phyloP scores from a whole-genome alignment of 345 rosid species.

The Durio zibethinus region DNA sequence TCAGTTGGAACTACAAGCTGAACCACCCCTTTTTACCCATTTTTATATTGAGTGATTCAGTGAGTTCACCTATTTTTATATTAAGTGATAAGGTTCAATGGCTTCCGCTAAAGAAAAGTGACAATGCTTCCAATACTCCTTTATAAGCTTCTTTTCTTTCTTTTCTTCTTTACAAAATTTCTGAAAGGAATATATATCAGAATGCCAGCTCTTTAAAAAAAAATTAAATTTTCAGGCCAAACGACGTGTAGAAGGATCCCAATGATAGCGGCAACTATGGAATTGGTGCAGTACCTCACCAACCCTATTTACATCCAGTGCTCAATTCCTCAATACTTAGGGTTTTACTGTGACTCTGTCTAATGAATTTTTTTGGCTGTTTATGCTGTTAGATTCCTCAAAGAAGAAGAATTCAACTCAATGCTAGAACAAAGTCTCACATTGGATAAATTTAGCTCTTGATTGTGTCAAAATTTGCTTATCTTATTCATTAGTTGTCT shows the following conservation, averaged over 20 bases:
- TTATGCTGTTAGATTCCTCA: not conserved
- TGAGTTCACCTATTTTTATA: not conserved
- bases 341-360: not conserved
- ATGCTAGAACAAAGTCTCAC: no score
- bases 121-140: conserved; percentile 11
- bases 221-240: conserved; percentile 35
- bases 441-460: not conserved
- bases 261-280: conserved; percentile 86
- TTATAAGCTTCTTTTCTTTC: conserved; percentile 14
- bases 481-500: not conserved
- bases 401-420: not conserved
- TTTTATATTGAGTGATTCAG: not conserved
- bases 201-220: not conserved
- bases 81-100: conserved; percentile 13
- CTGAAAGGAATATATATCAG: not conserved
- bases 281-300: conserved; percentile 90
- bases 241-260: conserved; percentile 68
- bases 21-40: not conserved
- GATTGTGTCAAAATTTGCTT: not conserved
- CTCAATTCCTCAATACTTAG: not conserved
- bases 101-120: conserved; percentile 18
- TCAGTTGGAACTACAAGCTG: not conserved
- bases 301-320: conserved; percentile 95
- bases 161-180: not conserved
- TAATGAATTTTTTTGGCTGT: not conserved